Conservation (phyloP, 225 moss, liverwort and hornwort genomes). For the Polytrichum formosum region DNA sequence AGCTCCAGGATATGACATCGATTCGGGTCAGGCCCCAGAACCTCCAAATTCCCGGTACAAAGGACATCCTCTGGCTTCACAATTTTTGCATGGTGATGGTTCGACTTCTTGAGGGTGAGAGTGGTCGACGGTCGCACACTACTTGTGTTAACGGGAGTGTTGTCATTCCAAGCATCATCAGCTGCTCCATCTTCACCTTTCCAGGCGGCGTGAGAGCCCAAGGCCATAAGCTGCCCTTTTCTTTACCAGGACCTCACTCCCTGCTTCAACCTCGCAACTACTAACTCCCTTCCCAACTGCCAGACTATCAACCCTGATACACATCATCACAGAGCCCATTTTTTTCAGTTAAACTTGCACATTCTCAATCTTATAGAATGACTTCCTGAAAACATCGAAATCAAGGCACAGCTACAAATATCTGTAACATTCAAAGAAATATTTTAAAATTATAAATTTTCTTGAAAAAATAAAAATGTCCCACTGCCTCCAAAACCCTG, state of each 20-base stretch:
- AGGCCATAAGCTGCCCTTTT: slow-evolving; percentile 82
- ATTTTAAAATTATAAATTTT: too few species aligned
- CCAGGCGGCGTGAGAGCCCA: slow-evolving; percentile 73
- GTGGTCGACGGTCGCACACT: slow-evolving; percentile 14
- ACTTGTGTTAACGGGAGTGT: slow-evolving; percentile 20
- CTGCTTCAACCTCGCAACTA: slow-evolving; percentile 3
- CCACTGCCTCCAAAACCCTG: too few species aligned
- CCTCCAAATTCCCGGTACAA: slow-evolving; percentile 23
- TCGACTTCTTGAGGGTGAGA: slow-evolving; percentile 21
- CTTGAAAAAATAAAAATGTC: too few species aligned
- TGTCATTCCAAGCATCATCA: slow-evolving; percentile 96
- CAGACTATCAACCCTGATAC: too few species aligned
- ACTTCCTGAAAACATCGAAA: too few species aligned
- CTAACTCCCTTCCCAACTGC: too few species aligned
- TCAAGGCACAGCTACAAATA: too few species aligned
- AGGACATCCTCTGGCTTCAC: slow-evolving; percentile 29
- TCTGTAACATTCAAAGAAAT: too few species aligned
- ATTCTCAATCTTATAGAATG: too few species aligned
- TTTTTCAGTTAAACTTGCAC: too few species aligned
- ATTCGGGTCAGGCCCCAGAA: slow-evolving; percentile 23
- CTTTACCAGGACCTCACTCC: background rate
- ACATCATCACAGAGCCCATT: too few species aligned
- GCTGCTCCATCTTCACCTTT: slow-evolving; percentile 87
- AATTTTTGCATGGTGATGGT: slow-evolving; percentile 23
- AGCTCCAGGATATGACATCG: slow-evolving; percentile 64